Percentiles rank a stretch among this genome's conserved stretches.
Conservation (phyloP, 1,139 yeast species). For the Taphrina sp. region DNA sequence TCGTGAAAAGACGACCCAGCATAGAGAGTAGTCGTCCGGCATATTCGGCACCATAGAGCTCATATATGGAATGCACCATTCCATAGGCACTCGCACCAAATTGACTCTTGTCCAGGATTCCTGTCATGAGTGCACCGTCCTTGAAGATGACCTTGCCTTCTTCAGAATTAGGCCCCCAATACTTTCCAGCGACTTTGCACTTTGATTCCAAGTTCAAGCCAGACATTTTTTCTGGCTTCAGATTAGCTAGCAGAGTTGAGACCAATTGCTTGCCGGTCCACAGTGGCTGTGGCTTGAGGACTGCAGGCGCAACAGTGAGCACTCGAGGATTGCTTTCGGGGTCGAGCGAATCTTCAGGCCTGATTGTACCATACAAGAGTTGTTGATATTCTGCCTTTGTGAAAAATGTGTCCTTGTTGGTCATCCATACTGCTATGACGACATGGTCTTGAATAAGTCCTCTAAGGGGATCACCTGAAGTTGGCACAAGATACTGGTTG, state of each 20-base stretch:
- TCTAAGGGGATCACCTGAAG: conserved; percentile 96
- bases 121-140: conserved; percentile 83
- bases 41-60: conserved; percentile 84
- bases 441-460: conserved; percentile 99
- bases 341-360: conserved; percentile 79
- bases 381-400: conserved; percentile 91
- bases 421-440: conserved; percentile 98
- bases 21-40: conserved; percentile 91
- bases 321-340: conserved; percentile 47
- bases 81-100: conserved; percentile 98
- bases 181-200: conserved; percentile 89
- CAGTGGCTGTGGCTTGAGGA: conserved; percentile 77
- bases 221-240: conserved; percentile 56
- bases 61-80: conserved; percentile 92
- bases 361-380: conserved; percentile 84
- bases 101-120: conserved; percentile 95
- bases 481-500: conserved; percentile 94
- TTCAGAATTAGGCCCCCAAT: conserved; percentile 81
- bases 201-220: conserved; percentile 81
- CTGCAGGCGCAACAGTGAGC: conserved; percentile 82
- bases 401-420: conserved; percentile 86
- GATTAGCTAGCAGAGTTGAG: conserved; percentile 62
- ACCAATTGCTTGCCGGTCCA: conserved; percentile 99
- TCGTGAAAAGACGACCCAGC: conserved; percentile 89
- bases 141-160: conserved; percentile 85